These are phyloP conservation scores for Wickerhamomyces sp. DNA, from an alignment of 1,139 yeast species.

Conservation along the genomic window DNA sequence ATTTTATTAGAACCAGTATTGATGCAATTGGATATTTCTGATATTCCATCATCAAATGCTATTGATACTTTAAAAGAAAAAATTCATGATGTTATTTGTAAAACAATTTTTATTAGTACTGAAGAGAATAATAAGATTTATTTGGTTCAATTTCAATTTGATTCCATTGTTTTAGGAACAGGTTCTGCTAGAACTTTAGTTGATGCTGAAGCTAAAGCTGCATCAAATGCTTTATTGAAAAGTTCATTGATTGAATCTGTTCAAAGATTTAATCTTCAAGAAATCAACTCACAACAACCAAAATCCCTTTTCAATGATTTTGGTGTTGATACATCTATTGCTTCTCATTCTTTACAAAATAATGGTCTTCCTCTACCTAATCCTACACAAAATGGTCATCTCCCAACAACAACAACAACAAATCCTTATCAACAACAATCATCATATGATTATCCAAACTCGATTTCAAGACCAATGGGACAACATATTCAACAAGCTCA, in stretches of 20 bases:
- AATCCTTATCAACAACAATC: slow-evolving; percentile 36
- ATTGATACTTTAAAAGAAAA: slow-evolving; percentile 3
- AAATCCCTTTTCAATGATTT: not conserved
- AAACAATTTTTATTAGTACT: slow-evolving; percentile 2
- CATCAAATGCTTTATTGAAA: slow-evolving; percentile 3
- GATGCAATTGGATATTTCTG: slow-evolving; percentile 3
- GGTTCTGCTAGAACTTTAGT: slow-evolving; percentile 5
- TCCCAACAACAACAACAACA: not conserved
- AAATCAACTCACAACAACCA: not conserved
- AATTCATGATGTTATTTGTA: slow-evolving; percentile 3
- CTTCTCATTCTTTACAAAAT: too few relatives aligned
- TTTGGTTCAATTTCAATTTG: slow-evolving; percentile 6
- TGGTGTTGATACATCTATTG: too few relatives aligned
- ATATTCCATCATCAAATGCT: slow-evolving; percentile 1
- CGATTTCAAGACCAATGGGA: too few relatives aligned
- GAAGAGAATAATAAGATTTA: not conserved
- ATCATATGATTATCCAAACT: slow-evolving; percentile 28
- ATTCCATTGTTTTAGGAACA: slow-evolving; percentile 5
- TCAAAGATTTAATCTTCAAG: not conserved
- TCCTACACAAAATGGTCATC: too few relatives aligned
- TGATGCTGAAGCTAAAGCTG: slow-evolving; percentile 11
- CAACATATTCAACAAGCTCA: too few relatives aligned
- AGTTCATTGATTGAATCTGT: slow-evolving; percentile 1
- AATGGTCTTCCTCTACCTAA: too few relatives aligned
- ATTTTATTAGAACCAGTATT: slow-evolving; percentile 14